Percentiles rank a stretch among this genome's conserved stretches.
Conservation (phyloP, 345 rosid genomes). For the Mercurialis annua region DNA sequence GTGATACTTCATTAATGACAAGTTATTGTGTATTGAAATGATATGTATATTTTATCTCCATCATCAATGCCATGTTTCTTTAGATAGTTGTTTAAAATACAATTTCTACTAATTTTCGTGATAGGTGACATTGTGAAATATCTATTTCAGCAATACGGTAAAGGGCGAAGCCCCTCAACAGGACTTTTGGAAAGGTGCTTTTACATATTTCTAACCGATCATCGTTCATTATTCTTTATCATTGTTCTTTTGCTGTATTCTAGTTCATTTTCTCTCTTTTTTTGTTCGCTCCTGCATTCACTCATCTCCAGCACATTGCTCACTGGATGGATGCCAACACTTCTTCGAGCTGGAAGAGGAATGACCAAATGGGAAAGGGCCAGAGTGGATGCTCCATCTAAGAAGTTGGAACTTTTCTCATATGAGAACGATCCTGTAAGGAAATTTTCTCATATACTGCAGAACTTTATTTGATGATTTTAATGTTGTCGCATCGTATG, state of each 20-base stretch:
- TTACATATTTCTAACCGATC: not conserved
- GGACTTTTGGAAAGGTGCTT: constrained; percentile 71
- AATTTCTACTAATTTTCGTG: constrained; percentile 5
- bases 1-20: not conserved
- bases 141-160: constrained; percentile 67
- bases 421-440: constrained; percentile 72
- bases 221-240: not conserved
- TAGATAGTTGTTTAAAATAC: not conserved
- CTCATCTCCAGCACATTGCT: constrained; percentile 54
- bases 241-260: not conserved
- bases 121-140: constrained; percentile 76
- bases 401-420: constrained; percentile 70
- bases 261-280: not conserved
- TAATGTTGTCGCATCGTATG: too few species aligned
- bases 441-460: not conserved
- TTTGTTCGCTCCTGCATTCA: not conserved
- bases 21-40: not conserved
- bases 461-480: not conserved
- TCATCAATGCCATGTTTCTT: not conserved
- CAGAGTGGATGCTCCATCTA: constrained; percentile 39
- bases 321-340: constrained; percentile 88
- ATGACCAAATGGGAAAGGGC: constrained; percentile 78
- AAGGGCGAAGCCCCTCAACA: constrained; percentile 54
- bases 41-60: too few species aligned
- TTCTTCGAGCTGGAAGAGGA: constrained; percentile 84